A percentile compares a stretch with the other conserved stretches of the same genome.
Conservation (phyloP, 1,139 yeast species). For the Taphrina sp. region DNA sequence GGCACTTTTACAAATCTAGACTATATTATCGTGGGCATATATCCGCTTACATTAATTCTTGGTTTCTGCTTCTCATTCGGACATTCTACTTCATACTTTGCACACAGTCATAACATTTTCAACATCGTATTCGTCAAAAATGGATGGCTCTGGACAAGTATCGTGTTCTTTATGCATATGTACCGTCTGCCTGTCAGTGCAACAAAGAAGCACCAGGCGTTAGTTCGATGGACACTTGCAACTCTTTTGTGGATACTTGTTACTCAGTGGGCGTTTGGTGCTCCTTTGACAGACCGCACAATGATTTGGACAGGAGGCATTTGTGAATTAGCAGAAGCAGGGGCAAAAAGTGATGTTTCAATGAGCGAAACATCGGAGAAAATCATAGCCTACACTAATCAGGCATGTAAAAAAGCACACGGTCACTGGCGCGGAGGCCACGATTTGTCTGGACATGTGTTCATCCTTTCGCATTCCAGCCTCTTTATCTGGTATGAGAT, state of each 20-base stretch:
- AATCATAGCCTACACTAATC: constrained; percentile 44
- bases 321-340: constrained; percentile 49
- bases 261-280: constrained; percentile 84
- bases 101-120: constrained; percentile 61
- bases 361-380: constrained; percentile 11
- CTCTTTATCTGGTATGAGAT: constrained; percentile 69
- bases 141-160: constrained; percentile 93
- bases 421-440: constrained; percentile 92
- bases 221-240: constrained; percentile 50
- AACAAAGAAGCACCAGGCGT: constrained; percentile 34
- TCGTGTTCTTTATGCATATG: constrained; percentile 44
- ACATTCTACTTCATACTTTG: constrained; percentile 47
- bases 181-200: constrained; percentile 35
- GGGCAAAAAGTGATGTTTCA: constrained; percentile 7
- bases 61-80: constrained; percentile 28
- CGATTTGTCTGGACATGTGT: constrained; percentile 94
- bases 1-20: constrained; percentile 23
- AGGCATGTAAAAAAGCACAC: constrained; percentile 57
- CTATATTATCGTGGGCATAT: constrained; percentile 18
- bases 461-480: constrained; percentile 70
- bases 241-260: constrained; percentile 79
- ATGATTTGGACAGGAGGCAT: constrained; percentile 80
- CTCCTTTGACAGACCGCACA: constrained; percentile 84
- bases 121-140: constrained; percentile 74
- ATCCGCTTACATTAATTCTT: constrained; percentile 21